phyloP scores from a whole-genome alignment of 2,329 filamentous ascomycete genomes.

The Paecilomyces formosus region DNA sequence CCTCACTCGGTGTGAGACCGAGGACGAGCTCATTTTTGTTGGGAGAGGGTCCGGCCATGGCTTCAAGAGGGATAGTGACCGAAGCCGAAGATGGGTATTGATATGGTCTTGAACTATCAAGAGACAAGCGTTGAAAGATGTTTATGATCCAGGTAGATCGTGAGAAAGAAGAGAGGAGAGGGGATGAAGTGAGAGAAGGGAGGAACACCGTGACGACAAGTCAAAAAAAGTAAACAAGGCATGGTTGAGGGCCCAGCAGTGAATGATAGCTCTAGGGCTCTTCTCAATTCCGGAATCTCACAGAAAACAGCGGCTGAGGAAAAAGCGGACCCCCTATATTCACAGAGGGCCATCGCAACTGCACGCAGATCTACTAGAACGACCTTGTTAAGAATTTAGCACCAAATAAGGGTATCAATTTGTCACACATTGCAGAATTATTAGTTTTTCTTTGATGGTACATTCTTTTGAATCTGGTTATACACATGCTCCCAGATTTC shows the following conservation, averaged over 20 bases:
- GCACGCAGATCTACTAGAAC: neutral
- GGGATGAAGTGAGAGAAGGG: conserved; percentile 2
- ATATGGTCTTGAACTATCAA: neutral
- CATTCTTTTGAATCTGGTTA: conserved; percentile 27
- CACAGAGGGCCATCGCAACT: neutral
- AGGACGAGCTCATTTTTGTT: neutral
- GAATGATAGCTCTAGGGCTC: neutral
- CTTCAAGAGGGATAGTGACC: neutral
- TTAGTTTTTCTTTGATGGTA: conserved; percentile 2
- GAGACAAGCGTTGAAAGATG: neutral
- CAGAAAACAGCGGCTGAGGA: neutral
- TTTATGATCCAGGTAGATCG: neutral
- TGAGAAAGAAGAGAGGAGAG: conserved; percentile 2
- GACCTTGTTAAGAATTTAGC: neutral
- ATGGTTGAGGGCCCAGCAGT: neutral
- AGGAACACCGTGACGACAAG: neutral
- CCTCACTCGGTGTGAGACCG: conserved; percentile 2
- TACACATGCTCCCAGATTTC: conserved; percentile 38
- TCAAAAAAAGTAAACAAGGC: neutral
- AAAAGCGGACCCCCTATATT: neutral
- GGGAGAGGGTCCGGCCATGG: neutral
- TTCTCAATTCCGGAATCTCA: neutral
- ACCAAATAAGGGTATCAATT: neutral
- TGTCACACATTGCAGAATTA: neutral
- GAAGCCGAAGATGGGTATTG: neutral